These are phyloP conservation scores for Didymella pinodella DNA, from an alignment of 2,329 filamentous ascomycete genomes.

Conservation along the genomic window DNA sequence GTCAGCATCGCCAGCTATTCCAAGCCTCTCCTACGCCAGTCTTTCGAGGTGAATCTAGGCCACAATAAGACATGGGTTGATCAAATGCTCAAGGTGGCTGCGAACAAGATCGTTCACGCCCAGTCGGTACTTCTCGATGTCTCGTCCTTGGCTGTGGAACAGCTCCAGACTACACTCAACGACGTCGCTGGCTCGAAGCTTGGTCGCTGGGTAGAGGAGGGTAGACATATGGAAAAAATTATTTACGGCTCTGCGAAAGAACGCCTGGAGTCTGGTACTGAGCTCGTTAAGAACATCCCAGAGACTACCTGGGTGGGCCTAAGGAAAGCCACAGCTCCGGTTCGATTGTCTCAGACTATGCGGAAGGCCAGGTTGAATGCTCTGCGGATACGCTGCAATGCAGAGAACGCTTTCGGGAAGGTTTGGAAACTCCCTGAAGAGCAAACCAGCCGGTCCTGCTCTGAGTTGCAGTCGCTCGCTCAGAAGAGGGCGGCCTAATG, in stretches of 20 bases:
- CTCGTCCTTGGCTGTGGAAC: slow-evolving; percentile 29
- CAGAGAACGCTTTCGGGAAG: slow-evolving; percentile 33
- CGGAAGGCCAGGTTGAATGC: slow-evolving; percentile 43
- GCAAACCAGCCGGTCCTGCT: slow-evolving; percentile 37
- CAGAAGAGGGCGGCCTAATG: not conserved
- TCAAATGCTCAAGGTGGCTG: slow-evolving; percentile 32
- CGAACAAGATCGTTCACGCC: slow-evolving; percentile 28
- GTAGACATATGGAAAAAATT: slow-evolving; percentile 10
- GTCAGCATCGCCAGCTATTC: slow-evolving; percentile 54
- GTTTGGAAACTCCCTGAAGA: slow-evolving; percentile 21
- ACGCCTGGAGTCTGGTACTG: slow-evolving; percentile 15
- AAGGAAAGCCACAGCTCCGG: slow-evolving; percentile 36
- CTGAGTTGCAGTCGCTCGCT: slow-evolving; percentile 4
- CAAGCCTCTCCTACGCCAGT: slow-evolving; percentile 48
- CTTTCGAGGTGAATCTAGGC: slow-evolving; percentile 45
- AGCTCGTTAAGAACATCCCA: slow-evolving; percentile 28
- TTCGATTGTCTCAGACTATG: slow-evolving; percentile 39
- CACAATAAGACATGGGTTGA: slow-evolving; percentile 42
- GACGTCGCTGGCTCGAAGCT: slow-evolving; percentile 1
- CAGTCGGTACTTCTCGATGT: slow-evolving; percentile 33
- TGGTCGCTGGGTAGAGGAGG: slow-evolving; percentile 8
- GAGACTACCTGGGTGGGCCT: slow-evolving; percentile 35
- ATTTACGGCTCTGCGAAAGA: slow-evolving; percentile 19
- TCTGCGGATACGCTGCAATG: slow-evolving; percentile 37
- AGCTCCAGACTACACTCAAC: slow-evolving; percentile 17